Evolutionary conservation across 176 grass and related monocot genomes (phyloP).

Genomic region (Avena eriantha): DNA sequence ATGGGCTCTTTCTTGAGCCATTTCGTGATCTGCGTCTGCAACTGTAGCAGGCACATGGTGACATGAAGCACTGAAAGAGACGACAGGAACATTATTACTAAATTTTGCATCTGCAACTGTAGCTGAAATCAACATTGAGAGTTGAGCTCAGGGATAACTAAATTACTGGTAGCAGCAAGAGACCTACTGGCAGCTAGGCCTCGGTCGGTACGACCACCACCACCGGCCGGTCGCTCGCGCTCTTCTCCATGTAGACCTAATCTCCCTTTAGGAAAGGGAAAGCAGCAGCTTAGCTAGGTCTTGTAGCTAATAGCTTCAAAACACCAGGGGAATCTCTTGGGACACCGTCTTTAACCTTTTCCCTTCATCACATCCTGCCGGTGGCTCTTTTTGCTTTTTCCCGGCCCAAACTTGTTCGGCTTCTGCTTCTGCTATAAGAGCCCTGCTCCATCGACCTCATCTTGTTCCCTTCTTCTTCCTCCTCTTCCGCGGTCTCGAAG

Average conservation of each 20-base stretch:
- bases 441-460: constrained; percentile 27
- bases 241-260: constrained; percentile 64
- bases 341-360: constrained; percentile 55
- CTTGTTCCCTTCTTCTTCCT: constrained; percentile 41
- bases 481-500: neutral
- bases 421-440: constrained; percentile 49
- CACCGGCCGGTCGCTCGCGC: constrained; percentile 17
- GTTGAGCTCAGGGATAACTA: constrained; percentile 44
- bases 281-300: constrained; percentile 52
- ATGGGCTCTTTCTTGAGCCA: neutral
- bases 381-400: constrained; percentile 51
- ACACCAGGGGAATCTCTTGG: constrained; percentile 54
- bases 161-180: constrained; percentile 32
- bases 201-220: constrained; percentile 49
- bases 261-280: constrained; percentile 68
- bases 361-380: constrained; percentile 71
- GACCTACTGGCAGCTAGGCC: constrained; percentile 22
- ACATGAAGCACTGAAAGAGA: constrained; percentile 5
- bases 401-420: constrained; percentile 21
- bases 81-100: neutral
- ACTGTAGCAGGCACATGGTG: neutral
- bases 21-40: neutral
- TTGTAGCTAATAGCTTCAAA: constrained; percentile 33
- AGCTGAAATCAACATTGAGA: constrained; percentile 59
- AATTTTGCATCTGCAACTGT: neutral